Conservation (phyloP, 768 basidiomycete genomes). For the Rubroboletus pulcherrimus region DNA sequence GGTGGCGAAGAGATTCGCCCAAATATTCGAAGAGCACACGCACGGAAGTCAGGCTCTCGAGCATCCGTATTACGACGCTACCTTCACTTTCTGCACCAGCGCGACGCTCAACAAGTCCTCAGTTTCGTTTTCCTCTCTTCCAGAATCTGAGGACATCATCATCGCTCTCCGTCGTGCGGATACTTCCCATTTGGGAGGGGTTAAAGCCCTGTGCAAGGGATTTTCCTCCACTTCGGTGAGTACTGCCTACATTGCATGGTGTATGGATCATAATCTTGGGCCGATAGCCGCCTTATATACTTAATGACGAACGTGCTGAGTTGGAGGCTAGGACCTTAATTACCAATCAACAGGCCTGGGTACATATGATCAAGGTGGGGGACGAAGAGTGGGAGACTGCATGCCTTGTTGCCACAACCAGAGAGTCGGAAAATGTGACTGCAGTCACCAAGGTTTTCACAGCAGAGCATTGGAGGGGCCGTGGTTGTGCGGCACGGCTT, state of each 20-base stretch:
- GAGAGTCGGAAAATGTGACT: conserved; percentile 52
- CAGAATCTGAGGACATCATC: conserved; percentile 9
- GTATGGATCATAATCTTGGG: not conserved
- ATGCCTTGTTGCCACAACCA: conserved; percentile 65
- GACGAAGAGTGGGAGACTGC: conserved; percentile 41
- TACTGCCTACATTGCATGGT: not conserved
- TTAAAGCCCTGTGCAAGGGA: conserved; percentile 47
- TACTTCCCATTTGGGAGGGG: conserved; percentile 26
- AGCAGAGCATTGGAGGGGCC: conserved; percentile 44
- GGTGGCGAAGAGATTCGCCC: conserved; percentile 44
- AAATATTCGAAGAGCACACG: conserved; percentile 40
- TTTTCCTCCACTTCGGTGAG: conserved; percentile 63
- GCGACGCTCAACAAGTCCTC: conserved; percentile 33
- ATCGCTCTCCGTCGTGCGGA: conserved; percentile 35
- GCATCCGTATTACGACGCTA: conserved; percentile 59
- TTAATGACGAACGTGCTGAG: conserved; percentile 40
- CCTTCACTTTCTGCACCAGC: conserved; percentile 51
- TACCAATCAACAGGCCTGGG: conserved; percentile 49
- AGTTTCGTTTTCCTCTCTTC: not conserved
- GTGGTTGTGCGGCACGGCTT: conserved; percentile 59
- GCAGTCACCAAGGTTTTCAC: conserved; percentile 76
- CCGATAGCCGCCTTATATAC: conserved; percentile 51
- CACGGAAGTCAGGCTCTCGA: conserved; percentile 26
- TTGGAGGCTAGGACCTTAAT: conserved; percentile 53
- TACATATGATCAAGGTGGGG: conserved; percentile 43